These are phyloP conservation scores for Mortierella claussenii DNA, from an alignment of 192 early-diverging fungal genomes.

Conservation along the genomic window DNA sequence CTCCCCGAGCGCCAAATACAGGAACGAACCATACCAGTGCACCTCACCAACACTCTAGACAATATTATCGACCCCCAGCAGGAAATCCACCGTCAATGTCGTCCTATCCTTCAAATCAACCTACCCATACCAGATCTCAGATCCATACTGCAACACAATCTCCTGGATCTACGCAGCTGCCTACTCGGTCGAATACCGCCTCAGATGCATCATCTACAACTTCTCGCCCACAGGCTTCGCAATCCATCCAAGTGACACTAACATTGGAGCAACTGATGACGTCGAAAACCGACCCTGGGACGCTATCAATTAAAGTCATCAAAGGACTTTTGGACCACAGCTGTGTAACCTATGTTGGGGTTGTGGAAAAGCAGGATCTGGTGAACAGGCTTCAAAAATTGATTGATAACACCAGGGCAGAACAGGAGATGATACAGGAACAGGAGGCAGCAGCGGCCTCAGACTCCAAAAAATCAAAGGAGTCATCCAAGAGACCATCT, in stretches of 20 bases:
- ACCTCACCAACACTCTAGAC: not conserved
- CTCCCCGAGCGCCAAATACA: too few species aligned
- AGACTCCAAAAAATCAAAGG: constrained; percentile 22
- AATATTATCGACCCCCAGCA: not conserved
- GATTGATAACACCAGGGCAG: constrained; percentile 63
- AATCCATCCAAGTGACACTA: constrained; percentile 3
- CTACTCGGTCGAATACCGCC: not conserved
- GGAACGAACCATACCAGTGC: constrained; percentile 1
- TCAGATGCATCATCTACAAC: not conserved
- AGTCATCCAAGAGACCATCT: constrained; percentile 8
- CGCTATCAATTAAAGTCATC: constrained; percentile 73
- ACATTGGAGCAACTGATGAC: constrained; percentile 51
- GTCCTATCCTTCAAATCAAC: too few species aligned
- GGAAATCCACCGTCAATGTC: constrained; percentile 2
- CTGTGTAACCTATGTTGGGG: constrained; percentile 71
- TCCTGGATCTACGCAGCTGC: not conserved
- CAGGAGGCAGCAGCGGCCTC: constrained; percentile 7
- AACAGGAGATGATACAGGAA: constrained; percentile 62
- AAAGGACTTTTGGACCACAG: constrained; percentile 72
- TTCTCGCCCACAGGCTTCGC: constrained; percentile 2
- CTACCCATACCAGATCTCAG: too few species aligned
- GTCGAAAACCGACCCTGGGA: constrained; percentile 59
- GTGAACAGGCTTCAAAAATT: constrained; percentile 72
- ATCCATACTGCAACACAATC: not conserved
- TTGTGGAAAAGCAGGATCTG: constrained; percentile 83